phyloP scores from a whole-genome alignment of 2,329 filamentous ascomycete species.

The Fusarium heterosporum region DNA sequence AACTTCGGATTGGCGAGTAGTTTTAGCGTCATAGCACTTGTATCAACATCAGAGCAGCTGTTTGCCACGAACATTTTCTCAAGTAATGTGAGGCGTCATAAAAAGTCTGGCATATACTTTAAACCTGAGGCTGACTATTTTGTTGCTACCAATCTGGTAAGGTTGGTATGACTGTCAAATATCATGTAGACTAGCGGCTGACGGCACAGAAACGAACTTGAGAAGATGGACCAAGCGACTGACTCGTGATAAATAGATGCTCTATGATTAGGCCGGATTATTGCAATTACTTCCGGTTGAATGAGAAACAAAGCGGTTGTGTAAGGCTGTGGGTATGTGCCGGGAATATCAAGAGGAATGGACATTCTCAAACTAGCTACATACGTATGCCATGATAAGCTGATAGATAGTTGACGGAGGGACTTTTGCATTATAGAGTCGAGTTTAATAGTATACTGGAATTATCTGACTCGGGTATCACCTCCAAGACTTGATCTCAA shows the following conservation, averaged over 20 bases:
- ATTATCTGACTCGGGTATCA: background rate
- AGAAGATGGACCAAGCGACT: background rate
- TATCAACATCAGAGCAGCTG: background rate
- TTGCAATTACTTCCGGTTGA: background rate
- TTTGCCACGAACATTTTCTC: background rate
- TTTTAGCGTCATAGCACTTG: background rate
- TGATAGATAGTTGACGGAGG: background rate
- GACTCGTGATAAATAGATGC: background rate
- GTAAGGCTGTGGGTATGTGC: conserved; percentile 5
- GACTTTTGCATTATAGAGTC: background rate
- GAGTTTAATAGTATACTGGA: background rate
- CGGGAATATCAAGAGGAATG: background rate
- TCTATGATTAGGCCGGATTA: background rate
- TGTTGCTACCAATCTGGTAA: background rate
- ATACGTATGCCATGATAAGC: too few relatives aligned
- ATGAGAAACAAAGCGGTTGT: background rate
- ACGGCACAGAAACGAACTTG: background rate
- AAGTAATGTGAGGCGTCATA: background rate
- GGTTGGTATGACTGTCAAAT: background rate
- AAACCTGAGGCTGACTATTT: conserved; percentile 8
- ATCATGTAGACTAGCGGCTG: background rate
- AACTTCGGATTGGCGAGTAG: background rate
- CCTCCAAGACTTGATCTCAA: background rate
- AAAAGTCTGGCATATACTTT: background rate
- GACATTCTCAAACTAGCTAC: too few relatives aligned